Conservation (phyloP, 2,329 filamentous ascomycete genomes). For the Westerdykella ornata region DNA sequence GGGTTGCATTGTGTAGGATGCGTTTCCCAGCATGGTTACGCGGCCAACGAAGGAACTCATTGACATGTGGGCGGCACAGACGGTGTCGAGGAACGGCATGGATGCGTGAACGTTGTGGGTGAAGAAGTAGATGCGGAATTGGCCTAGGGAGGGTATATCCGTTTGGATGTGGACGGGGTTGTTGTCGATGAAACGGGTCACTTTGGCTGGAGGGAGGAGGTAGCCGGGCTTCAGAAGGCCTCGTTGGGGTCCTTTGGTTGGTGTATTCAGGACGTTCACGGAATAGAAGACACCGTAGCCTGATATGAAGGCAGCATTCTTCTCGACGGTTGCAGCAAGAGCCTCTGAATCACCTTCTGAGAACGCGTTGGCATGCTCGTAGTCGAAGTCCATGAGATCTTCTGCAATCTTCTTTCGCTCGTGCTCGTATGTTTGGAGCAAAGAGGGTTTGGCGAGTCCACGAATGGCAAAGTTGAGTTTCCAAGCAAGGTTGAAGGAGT, state of each 20-base stretch:
- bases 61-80: conserved; percentile 52
- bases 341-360: conserved; percentile 57
- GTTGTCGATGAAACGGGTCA: conserved; percentile 67
- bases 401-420: conserved; percentile 41
- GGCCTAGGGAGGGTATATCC: conserved; percentile 69
- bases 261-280: conserved; percentile 56
- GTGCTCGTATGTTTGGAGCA: conserved; percentile 38
- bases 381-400: conserved; percentile 42
- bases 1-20: conserved; percentile 57
- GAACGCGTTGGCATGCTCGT: conserved; percentile 47
- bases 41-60: conserved; percentile 52
- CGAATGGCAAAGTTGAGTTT: conserved; percentile 40
- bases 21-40: conserved; percentile 52
- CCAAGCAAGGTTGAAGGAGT: conserved; percentile 42
- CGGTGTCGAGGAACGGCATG: conserved; percentile 52
- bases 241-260: conserved; percentile 47
- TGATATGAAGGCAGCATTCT: conserved; percentile 67
- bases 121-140: conserved; percentile 70
- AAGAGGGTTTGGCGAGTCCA: conserved; percentile 32
- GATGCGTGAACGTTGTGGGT: conserved; percentile 54
- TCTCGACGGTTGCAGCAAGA: conserved; percentile 61
- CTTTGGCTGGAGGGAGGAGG: conserved; percentile 60
- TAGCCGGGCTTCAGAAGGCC: conserved; percentile 37
- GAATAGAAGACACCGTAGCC: conserved; percentile 64
- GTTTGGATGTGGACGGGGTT: conserved; percentile 73